Percentiles rank a stretch among this genome's conserved stretches.
Evolutionary conservation across 257 asterid genomes (phyloP).

Genomic region (Oldenlandia corymbosa): DNA sequence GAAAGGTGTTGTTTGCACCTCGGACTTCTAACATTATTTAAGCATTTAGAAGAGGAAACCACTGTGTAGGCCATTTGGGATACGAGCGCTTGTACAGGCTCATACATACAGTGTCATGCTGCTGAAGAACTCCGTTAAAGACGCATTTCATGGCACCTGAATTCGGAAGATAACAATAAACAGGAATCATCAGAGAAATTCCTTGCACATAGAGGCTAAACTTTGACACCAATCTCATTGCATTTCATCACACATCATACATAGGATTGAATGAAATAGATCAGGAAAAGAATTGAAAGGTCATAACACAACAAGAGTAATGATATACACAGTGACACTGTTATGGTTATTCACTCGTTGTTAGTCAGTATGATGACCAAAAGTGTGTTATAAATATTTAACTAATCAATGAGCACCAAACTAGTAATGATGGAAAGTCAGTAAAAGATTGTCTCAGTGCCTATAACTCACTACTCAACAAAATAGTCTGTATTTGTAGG

Average conservation of each 20-base stretch:
- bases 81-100: conserved; percentile 77
- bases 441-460: too few relatives aligned
- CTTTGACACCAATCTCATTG: background rate
- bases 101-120: conserved; percentile 91
- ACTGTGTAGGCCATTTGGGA: conserved; percentile 86
- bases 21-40: conserved; percentile 13
- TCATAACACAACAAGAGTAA: too few relatives aligned
- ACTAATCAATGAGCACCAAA: too few relatives aligned
- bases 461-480: too few relatives aligned
- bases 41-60: conserved; percentile 59
- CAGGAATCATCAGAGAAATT: background rate
- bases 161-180: background rate
- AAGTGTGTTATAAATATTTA: too few relatives aligned
- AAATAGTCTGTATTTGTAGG: background rate
- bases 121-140: conserved; percentile 76
- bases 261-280: background rate
- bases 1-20: background rate
- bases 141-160: conserved; percentile 94
- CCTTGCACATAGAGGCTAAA: background rate
- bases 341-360: too few relatives aligned
- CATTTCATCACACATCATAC: too few relatives aligned
- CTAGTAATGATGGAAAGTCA: too few relatives aligned
- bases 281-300: too few relatives aligned
- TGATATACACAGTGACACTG: too few relatives aligned
- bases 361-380: too few relatives aligned